phyloP scores from a whole-genome alignment of 768 basidiomycete genomes.

The Boletus edulis region DNA sequence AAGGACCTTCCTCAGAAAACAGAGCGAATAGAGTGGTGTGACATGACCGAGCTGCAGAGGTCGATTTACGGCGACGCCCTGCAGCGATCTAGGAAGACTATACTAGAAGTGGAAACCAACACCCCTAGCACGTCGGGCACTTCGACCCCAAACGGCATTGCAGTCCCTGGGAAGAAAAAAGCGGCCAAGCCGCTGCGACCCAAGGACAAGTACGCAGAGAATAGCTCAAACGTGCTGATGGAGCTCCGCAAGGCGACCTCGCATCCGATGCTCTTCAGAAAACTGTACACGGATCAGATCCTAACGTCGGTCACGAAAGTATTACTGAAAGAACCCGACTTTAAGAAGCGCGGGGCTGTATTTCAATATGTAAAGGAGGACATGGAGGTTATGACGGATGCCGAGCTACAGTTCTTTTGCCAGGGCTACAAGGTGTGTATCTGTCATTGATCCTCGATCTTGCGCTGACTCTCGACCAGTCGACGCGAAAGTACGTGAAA shows the following conservation, averaged over 20 bases:
- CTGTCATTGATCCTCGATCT: not conserved
- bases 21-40: slow-evolving; percentile 94
- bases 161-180: slow-evolving; percentile 31
- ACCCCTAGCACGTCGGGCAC: slow-evolving; percentile 31
- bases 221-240: slow-evolving; percentile 93
- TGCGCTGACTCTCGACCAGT: slow-evolving; percentile 39
- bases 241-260: slow-evolving; percentile 94
- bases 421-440: slow-evolving; percentile 73
- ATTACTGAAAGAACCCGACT: slow-evolving; percentile 89
- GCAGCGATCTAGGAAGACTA: slow-evolving; percentile 78
- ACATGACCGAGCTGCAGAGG: slow-evolving; percentile 81
- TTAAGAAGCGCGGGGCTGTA: slow-evolving; percentile 75
- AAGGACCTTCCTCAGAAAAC: slow-evolving; percentile 91
- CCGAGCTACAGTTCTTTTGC: slow-evolving; percentile 88
- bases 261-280: slow-evolving; percentile 95
- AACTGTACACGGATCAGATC: slow-evolving; percentile 72
- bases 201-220: slow-evolving; percentile 77
- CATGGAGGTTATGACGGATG: slow-evolving; percentile 98
- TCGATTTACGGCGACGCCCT: slow-evolving; percentile 85
- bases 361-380: slow-evolving; percentile 93
- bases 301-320: slow-evolving; percentile 75
- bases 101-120: slow-evolving; percentile 46
- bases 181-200: slow-evolving; percentile 36
- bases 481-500: slow-evolving; percentile 71
- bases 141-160: slow-evolving; percentile 26